Evolutionary conservation across 306 rosid genomes (phyloP), one percentile per base, ranked within the genome.

Genomic region (Hylodesmum podocarpum): DNA sequence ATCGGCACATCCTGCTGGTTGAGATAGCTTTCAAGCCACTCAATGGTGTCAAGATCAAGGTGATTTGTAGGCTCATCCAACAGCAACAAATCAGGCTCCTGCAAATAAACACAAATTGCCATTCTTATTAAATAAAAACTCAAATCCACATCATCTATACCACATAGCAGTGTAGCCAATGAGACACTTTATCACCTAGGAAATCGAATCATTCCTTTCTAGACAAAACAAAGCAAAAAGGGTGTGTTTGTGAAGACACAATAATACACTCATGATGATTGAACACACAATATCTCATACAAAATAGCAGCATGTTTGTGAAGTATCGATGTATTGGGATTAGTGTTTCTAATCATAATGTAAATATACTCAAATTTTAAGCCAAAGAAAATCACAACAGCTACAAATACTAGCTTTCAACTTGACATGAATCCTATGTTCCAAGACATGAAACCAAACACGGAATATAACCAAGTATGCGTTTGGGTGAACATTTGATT

Each of bases 11-110:
- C 97, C 76, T 95, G 99, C 90, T 80, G 86, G 55, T 78, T 91
- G 51, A 95, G 97, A 90, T 92, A 95, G 24, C 83, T 85, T 77
- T 95, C 97, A 34, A 95, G 96, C 99, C 99, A 95, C 92, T 92
- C 97, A 65, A 95, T 95, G 21, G 99, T 95, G 77, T 95, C 99
- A 62, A 95, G 97, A 84, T 92, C 97, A 73, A 95, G 97, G 78
- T 92, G 97, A 87, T 95, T 95, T 24, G 97, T 92, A 4, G 98
- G 97, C 84, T 95, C 98, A 81, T 95, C 98, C 73, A 92, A 83
- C 74, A 95, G 90, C 54, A 95, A 80, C 51, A 95, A 83, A 90
- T 95, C 98, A 2, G 98, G 98, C 18, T 92, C 97, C 98, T 95
- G 91, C 84, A 84, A 72, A 73, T 39, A 43, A 86, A 66, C 47